phyloP scores from a whole-genome alignment of 305 asterid genomes.

The Stenogyne calaminthoides region DNA sequence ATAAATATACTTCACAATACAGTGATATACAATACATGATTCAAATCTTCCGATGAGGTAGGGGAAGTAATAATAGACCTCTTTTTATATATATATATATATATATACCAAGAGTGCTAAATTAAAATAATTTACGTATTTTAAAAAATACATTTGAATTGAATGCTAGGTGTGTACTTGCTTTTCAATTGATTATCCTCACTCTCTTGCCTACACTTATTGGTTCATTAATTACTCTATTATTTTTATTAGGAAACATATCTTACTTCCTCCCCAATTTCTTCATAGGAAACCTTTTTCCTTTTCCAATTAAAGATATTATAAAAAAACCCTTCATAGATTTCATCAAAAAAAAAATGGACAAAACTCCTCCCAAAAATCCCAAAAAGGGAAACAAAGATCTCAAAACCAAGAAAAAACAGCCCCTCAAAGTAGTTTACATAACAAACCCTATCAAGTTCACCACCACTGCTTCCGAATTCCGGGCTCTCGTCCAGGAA shows the following conservation, averaged over 20 bases:
- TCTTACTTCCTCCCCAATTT: not conserved
- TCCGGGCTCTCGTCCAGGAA: slow-evolving; percentile 71
- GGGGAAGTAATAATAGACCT: too few relatives aligned
- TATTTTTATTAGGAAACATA: slow-evolving; percentile 3
- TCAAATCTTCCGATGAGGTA: too few relatives aligned
- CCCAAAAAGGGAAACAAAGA: slow-evolving; percentile 35
- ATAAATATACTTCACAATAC: too few relatives aligned
- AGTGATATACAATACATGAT: too few relatives aligned
- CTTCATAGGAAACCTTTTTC: not conserved
- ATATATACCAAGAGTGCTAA: too few relatives aligned
- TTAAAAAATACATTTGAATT: too few relatives aligned
- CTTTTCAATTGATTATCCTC: not conserved
- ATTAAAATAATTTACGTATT: too few relatives aligned
- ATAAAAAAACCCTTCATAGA: not conserved
- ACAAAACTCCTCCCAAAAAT: slow-evolving; percentile 32
- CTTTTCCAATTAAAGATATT: not conserved
- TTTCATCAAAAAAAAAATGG: slow-evolving; percentile 35
- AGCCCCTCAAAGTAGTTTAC: slow-evolving; percentile 65
- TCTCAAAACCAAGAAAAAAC: slow-evolving; percentile 30
- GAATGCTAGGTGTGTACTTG: too few relatives aligned
- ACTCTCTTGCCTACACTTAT: slow-evolving; percentile 14
- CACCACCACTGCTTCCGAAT: slow-evolving; percentile 55
- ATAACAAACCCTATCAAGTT: slow-evolving; percentile 75
- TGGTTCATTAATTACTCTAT: slow-evolving; percentile 7
- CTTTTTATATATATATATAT: too few relatives aligned